Evolutionary conservation across 345 rosid species (phyloP).

Genomic region (Populus ilicifolia): DNA sequence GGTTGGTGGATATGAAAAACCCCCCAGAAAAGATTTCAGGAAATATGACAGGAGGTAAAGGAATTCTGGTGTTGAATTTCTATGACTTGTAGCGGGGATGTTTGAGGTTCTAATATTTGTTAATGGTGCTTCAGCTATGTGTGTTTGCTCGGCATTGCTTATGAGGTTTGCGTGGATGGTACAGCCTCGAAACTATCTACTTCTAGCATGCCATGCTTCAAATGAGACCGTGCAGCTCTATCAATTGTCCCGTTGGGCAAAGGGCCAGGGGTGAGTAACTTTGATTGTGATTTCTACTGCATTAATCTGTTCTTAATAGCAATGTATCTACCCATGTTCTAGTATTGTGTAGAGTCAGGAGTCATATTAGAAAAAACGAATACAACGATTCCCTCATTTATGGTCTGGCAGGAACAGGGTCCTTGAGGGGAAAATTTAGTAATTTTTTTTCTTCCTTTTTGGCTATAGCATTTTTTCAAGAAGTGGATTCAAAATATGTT

Average conservation of each 20-base stretch:
- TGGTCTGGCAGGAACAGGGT: background rate
- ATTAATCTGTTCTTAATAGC: background rate
- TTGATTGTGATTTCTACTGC: background rate
- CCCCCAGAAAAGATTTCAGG: constrained; percentile 96
- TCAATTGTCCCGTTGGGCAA: constrained; percentile 85
- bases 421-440: background rate
- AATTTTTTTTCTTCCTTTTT: background rate
- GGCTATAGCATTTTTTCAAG: background rate
- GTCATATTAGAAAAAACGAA: background rate
- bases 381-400: background rate
- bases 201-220: constrained; percentile 91
- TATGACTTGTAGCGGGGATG: background rate
- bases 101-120: background rate
- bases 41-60: constrained; percentile 71
- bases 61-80: background rate
- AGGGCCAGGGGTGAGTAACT: constrained; percentile 27
- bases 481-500: background rate
- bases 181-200: constrained; percentile 74
- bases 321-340: background rate
- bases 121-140: constrained; percentile 51
- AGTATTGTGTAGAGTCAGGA: background rate
- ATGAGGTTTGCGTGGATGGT: constrained; percentile 97
- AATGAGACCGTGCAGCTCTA: constrained; percentile 95
- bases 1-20: constrained; percentile 80
- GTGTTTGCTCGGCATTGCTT: constrained; percentile 66